Percentiles rank a stretch among this genome's conserved stretches.
These are phyloP conservation scores for Cercospora zeae-maydis DNA, from an alignment of 2,329 filamentous ascomycete genomes.

Conservation along the genomic window DNA sequence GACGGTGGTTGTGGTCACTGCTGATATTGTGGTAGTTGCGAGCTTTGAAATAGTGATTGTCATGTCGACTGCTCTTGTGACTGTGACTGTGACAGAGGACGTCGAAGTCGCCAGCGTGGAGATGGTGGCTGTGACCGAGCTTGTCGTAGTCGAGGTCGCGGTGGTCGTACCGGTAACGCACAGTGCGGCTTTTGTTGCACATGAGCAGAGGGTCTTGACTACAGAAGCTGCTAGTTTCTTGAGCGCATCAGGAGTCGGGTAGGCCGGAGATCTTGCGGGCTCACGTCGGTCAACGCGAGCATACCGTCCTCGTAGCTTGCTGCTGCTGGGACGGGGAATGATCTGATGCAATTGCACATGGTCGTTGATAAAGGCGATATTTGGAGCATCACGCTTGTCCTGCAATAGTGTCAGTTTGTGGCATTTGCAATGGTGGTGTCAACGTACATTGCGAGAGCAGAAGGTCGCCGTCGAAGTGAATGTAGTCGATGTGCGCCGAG, in stretches of 20 bases:
- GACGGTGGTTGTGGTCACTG: not conserved
- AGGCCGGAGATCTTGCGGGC: not conserved
- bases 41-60: not conserved
- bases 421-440: not conserved
- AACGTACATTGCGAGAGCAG: not conserved
- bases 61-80: not conserved
- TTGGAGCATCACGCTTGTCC: not conserved
- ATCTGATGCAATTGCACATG: not conserved
- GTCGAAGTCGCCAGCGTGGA: not conserved
- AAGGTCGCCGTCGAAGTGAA: not conserved
- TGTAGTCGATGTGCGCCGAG: not conserved
- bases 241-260: not conserved
- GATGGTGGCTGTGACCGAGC: not conserved
- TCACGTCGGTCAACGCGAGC: not conserved
- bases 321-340: not conserved
- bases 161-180: not conserved
- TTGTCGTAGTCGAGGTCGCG: not conserved
- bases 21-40: not conserved
- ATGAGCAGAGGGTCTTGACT: not conserved
- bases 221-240: not conserved
- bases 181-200: not conserved
- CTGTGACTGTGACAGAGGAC: not conserved
- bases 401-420: not conserved
- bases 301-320: not conserved
- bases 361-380: not conserved